Evolutionary conservation across 2,329 filamentous ascomycete species (phyloP), one percentile per base, ranked within the genome.

Genomic region (Anisogramma anomala): DNA sequence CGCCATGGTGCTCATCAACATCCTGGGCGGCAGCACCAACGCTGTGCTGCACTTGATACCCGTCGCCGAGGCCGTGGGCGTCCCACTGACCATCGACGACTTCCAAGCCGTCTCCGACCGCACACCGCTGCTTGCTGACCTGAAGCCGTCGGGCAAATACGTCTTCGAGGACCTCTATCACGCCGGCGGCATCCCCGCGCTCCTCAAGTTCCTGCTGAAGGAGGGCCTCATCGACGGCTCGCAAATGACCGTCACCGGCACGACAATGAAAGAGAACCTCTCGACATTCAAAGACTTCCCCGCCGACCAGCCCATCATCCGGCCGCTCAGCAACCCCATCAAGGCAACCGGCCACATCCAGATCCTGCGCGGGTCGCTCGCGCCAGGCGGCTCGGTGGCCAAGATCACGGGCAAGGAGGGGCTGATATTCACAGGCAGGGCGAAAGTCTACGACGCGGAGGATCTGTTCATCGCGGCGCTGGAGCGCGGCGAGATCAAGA

Each of bases 341-440:
- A 94, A 94, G 64, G 54, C 72, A 0, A 88, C 83, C 0, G 88
- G 87, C 23, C 87, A 94, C 59, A 79, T 94, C 49, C 84, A 93
- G 67, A 93, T 94, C 50, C 71, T 94, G 22, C 78, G 79, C 48
- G 87, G 87, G 28, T 85, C 86, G 45, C 74, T 94, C 27, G 86
- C 88, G 1, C 88, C 87, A 2, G 82, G 80, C 8, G 88, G 87
- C 36, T 84, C 84, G 1, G 87, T 94, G 9, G 87, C 86, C 47
- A 94, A 94, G 64, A 94, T 94, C 60, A 94, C 87, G 0, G 87
- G 87, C 36, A 94, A 94, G 65, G 87, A 94, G 62, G 87, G 88
- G n/a, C 72, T 85, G 13, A 69, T 66, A 9, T 94, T 94, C 62
- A 78, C 71, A 10, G 87, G 87, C 45, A 84, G 79, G 56, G 87